A percentile compares a stretch with the other conserved stretches of the same genome.
Evolutionary conservation across 1,284 basidiomycete species (phyloP).

Genomic region (Ustilago trichophora): DNA sequence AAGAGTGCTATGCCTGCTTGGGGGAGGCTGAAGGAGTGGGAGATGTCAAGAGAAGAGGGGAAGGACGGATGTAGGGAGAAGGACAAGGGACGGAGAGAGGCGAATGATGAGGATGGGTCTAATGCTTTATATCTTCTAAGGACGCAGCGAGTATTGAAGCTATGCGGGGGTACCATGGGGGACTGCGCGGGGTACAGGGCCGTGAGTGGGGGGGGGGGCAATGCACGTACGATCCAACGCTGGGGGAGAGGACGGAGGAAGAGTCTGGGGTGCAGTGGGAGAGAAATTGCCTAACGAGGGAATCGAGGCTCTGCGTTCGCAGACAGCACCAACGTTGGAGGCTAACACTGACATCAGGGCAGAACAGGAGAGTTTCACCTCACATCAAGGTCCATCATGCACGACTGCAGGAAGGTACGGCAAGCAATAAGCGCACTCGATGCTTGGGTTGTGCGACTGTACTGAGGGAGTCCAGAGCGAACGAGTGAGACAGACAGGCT

Average conservation of each 20-base stretch:
- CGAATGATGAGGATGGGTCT: background rate
- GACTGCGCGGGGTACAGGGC: background rate
- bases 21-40: background rate
- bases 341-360: background rate
- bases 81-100: constrained; percentile 6
- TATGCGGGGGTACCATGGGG: constrained; percentile 18
- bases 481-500: background rate
- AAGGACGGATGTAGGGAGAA: background rate
- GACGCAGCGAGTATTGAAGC: background rate
- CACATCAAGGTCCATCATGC: constrained; percentile 1
- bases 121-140: constrained; percentile 20
- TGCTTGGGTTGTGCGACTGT: too few species aligned
- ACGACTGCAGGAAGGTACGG: constrained; percentile 1
- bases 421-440: background rate
- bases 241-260: constrained; percentile 1
- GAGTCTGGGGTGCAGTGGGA: constrained; percentile 17
- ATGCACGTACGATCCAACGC: too few species aligned
- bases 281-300: constrained; percentile 2
- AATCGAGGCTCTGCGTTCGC: background rate
- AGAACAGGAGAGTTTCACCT: background rate
- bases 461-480: too few species aligned
- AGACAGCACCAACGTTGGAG: too few species aligned
- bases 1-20: background rate
- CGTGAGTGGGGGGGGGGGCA: background rate
- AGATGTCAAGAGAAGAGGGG: background rate